Percentiles rank a stretch among this genome's conserved stretches.
Conservation (phyloP, 768 basidiomycete species). For the Russula sp. region DNA sequence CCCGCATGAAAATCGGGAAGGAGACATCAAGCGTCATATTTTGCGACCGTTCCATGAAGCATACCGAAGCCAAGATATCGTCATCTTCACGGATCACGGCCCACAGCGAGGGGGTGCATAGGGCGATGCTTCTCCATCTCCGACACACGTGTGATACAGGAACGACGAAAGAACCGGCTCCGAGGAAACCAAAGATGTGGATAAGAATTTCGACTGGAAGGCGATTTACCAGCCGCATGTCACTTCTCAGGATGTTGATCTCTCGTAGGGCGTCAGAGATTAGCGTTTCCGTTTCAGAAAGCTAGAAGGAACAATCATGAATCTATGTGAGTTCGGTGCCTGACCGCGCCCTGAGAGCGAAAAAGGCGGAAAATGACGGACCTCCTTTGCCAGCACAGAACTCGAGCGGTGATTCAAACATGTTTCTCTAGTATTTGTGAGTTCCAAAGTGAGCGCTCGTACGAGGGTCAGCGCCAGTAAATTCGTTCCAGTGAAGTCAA, state of each 20-base stretch:
- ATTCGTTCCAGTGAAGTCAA: neutral
- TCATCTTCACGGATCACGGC: conserved; percentile 12
- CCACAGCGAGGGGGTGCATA: conserved; percentile 5
- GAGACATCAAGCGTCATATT: conserved; percentile 7
- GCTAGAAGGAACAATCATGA: neutral
- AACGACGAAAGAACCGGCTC: neutral
- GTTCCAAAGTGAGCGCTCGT: conserved; percentile 1
- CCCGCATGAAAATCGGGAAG: neutral
- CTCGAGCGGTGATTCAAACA: neutral
- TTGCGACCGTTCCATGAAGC: conserved; percentile 3
- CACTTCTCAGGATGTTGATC: neutral
- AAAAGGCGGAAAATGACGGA: neutral
- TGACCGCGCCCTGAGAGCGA: neutral
- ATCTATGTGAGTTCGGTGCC: neutral
- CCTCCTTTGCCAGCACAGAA: neutral
- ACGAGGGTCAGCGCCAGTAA: conserved; percentile 6
- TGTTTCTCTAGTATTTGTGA: neutral
- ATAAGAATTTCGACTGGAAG: conserved; percentile 14
- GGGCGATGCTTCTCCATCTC: conserved; percentile 2
- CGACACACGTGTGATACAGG: conserved; percentile 10
- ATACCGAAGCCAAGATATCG: neutral
- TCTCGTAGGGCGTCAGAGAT: neutral
- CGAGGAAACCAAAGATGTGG: conserved; percentile 13
- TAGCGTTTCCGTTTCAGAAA: conserved; percentile 3
- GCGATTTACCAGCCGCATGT: conserved; percentile 3